Base-by-base conservation (phyloP, 2,329 filamentous ascomycete genomes). In the Talaromyces atroroseus region DNA sequence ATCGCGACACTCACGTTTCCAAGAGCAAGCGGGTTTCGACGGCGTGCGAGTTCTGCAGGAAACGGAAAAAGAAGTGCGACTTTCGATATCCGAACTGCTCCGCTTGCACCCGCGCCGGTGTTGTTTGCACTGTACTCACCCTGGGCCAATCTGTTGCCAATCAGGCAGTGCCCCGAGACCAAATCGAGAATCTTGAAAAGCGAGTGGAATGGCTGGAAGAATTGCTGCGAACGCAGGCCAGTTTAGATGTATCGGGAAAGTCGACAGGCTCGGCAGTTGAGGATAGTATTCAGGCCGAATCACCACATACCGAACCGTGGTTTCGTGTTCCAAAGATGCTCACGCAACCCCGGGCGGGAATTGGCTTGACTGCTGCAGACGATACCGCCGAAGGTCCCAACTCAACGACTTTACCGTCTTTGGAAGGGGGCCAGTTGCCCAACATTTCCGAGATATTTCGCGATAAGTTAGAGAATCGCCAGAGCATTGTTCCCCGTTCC, bases 21-120 rank as follows among this genome's bases (percentile, higher is more conserved):
- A 58, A 58, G 48, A 52, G 24, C 24, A 73, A 73, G 58, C 70
- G 71, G 34, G 71, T 73, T 14, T 72, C 71, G 24, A 73, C 70
- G 1, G 71, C 71, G 21, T 73, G 71, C 57, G 71, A 73, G 45
- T 73, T 73, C 49, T 73, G 71, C 65, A 68, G 71, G 56, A 73
- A 71, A 56, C 62, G 71, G 7, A 73, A 73, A 62, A 73, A 73
- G 61, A 73, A 73, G 66, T 73, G 71, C 59, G 71, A 73, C 58
- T 73, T 73, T 51, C 69, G 69, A 44, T 73, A 73, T 50, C 71
- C 71, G 29, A 73, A 73, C 58, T 73, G 71, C 53, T 71, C 69
- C 26, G 71, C 70, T 18, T 73, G 71, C 53, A 70, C 68, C 14
- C 69, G 71, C 48, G 70, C 70, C 38, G 70, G 71, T n/a, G 70